phyloP scores from a whole-genome alignment of 805 yeast genomes.

The Zygotorulaspora danielsina region DNA sequence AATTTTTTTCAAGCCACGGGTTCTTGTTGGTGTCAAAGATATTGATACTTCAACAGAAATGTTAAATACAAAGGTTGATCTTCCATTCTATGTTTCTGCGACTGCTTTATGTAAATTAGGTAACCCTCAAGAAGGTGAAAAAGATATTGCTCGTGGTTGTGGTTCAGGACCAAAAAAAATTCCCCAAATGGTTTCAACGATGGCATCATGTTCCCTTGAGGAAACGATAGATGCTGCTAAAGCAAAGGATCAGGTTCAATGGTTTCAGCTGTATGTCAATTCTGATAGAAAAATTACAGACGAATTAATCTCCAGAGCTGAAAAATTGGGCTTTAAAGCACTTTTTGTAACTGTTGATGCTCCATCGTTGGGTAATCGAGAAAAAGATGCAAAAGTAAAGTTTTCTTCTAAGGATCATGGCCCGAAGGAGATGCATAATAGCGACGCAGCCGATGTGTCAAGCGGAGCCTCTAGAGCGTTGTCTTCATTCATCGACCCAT shows the following conservation, averaged over 20 bases:
- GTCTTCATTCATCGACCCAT: slow-evolving; percentile 76
- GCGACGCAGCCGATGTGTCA: slow-evolving; percentile 43
- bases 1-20: slow-evolving; percentile 78
- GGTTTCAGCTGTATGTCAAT: slow-evolving; percentile 87
- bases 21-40: slow-evolving; percentile 73
- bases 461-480: slow-evolving; percentile 87
- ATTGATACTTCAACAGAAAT: slow-evolving; percentile 68
- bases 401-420: slow-evolving; percentile 40
- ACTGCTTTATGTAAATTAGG: slow-evolving; percentile 92
- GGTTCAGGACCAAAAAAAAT: slow-evolving; percentile 57
- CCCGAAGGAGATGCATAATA: slow-evolving; percentile 42
- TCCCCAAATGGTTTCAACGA: slow-evolving; percentile 85
- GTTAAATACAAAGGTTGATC: slow-evolving; percentile 64
- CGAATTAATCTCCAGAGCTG: slow-evolving; percentile 64
- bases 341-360: slow-evolving; percentile 90
- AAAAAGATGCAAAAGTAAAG: slow-evolving; percentile 75
- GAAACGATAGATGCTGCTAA: slow-evolving; percentile 72
- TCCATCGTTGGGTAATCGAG: slow-evolving; percentile 86
- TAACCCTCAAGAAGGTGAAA: slow-evolving; percentile 82
- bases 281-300: slow-evolving; percentile 63
- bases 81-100: slow-evolving; percentile 87
- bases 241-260: slow-evolving; percentile 62
- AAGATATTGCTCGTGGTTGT: slow-evolving; percentile 78
- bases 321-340: slow-evolving; percentile 70
- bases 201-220: slow-evolving; percentile 83